Evolutionary conservation across 176 grass and related monocot species (phyloP).

Genomic region (Ensete glaucum): DNA sequence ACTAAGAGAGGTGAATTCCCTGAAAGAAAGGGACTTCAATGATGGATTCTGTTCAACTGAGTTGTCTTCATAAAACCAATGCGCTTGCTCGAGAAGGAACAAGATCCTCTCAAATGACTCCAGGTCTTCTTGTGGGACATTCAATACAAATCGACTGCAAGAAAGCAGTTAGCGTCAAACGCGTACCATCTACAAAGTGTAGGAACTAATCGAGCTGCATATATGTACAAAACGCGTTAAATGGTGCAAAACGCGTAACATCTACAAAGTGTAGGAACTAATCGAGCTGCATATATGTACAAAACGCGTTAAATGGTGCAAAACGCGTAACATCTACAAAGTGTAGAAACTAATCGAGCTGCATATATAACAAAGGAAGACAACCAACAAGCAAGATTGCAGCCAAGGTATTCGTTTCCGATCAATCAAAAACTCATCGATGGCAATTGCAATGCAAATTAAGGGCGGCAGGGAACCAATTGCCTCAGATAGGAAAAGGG

Average conservation of each 20-base stretch:
- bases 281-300: too few species aligned
- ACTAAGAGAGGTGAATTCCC: conserved; percentile 89
- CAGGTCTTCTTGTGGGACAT: conserved; percentile 91
- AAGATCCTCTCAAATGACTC: conserved; percentile 96
- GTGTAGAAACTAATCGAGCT: not conserved
- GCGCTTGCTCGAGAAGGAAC: conserved; percentile 88
- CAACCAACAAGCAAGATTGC: not conserved
- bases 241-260: not conserved
- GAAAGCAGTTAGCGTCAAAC: not conserved
- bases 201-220: too few species aligned
- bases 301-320: not conserved
- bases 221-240: not conserved
- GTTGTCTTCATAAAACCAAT: conserved; percentile 99
- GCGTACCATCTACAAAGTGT: not conserved
- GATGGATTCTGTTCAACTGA: conserved; percentile 79
- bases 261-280: not conserved
- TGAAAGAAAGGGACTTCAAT: conserved; percentile 95
- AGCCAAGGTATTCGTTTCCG: not conserved
- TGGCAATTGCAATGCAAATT: not conserved
- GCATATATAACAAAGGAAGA: not conserved
- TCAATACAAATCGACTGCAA: conserved; percentile 86
- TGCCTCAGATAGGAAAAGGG: too few species aligned
- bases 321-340: not conserved
- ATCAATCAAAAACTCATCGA: not conserved
- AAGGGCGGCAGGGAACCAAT: not conserved